Conservation (phyloP, 2,329 filamentous ascomycete genomes). For the Verruconis gallopava region DNA sequence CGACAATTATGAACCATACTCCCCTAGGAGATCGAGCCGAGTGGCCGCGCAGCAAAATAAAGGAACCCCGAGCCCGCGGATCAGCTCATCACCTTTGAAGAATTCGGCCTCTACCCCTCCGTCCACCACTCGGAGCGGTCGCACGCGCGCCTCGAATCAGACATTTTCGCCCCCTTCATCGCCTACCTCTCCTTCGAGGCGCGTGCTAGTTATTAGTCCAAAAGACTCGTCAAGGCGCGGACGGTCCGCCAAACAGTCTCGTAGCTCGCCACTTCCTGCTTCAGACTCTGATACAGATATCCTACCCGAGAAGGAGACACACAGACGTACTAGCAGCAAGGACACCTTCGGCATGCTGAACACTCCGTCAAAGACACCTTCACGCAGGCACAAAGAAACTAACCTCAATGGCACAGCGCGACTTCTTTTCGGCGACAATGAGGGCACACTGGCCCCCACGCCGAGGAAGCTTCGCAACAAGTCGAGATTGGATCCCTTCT, state of each 20-base stretch:
- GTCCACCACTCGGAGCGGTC: neutral
- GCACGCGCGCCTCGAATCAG: slow-evolving; percentile 29
- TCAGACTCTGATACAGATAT: slow-evolving; percentile 6
- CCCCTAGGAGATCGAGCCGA: slow-evolving; percentile 55
- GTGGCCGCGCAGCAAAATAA: slow-evolving; percentile 42
- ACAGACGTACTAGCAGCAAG: neutral
- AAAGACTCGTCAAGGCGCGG: no score
- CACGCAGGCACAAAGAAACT: slow-evolving; percentile 25
- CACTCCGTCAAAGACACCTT: slow-evolving; percentile 66
- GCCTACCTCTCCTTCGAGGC: slow-evolving; percentile 25
- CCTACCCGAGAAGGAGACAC: neutral
- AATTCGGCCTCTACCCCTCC: neutral
- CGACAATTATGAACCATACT: slow-evolving; percentile 61
- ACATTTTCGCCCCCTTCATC: slow-evolving; percentile 31
- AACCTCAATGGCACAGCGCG: slow-evolving; percentile 36
- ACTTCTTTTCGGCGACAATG: slow-evolving; percentile 43
- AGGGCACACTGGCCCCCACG: slow-evolving; percentile 39
- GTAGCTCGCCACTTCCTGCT: no score
- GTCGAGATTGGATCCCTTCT: slow-evolving; percentile 38
- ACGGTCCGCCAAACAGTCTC: no score
- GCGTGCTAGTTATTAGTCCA: no score
- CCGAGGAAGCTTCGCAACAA: slow-evolving; percentile 45
- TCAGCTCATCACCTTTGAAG: neutral
- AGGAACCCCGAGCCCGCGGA: neutral
- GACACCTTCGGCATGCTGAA: slow-evolving; percentile 45